A percentile compares a stretch with the other conserved stretches of the same genome.
phyloP scores from a whole-genome alignment of 495 filamentous ascomycete genomes.

The Neurospora sp. region DNA sequence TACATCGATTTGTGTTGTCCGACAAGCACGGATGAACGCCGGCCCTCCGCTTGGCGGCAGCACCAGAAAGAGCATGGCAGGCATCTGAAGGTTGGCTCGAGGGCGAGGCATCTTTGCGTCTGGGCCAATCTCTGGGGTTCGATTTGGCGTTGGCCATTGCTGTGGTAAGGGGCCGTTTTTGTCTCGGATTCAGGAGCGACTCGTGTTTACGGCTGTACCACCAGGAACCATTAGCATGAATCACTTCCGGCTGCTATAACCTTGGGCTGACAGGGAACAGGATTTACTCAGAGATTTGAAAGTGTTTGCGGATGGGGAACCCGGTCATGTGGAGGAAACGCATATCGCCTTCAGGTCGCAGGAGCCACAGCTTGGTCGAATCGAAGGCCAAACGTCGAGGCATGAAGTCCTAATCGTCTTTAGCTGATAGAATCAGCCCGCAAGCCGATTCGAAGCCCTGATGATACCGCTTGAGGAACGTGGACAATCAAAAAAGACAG shows the following conservation, averaged over 20 bases:
- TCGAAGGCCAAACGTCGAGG: background rate
- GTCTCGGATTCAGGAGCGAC: background rate
- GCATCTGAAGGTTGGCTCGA: background rate
- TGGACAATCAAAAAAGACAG: background rate
- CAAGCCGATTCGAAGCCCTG: background rate
- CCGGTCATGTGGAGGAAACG: background rate
- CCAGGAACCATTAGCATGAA: background rate
- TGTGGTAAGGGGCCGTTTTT: background rate
- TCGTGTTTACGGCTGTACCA: background rate
- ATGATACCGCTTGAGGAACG: background rate
- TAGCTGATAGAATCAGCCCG: background rate
- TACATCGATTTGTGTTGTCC: background rate
- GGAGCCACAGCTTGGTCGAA: background rate
- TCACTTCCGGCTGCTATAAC: background rate
- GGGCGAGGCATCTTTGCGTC: background rate
- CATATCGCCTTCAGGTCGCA: background rate
- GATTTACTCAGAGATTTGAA: background rate
- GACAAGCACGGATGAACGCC: background rate
- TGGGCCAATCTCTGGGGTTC: background rate
- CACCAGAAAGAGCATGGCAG: background rate
- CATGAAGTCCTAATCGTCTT: background rate
- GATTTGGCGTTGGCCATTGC: background rate
- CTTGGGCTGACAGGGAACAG: background rate
- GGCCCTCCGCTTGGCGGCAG: background rate
- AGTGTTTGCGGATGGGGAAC: background rate